These are phyloP conservation scores for Orychophragmus violaceus DNA, from an alignment of 345 rosid genomes.

Conservation along the genomic window DNA sequence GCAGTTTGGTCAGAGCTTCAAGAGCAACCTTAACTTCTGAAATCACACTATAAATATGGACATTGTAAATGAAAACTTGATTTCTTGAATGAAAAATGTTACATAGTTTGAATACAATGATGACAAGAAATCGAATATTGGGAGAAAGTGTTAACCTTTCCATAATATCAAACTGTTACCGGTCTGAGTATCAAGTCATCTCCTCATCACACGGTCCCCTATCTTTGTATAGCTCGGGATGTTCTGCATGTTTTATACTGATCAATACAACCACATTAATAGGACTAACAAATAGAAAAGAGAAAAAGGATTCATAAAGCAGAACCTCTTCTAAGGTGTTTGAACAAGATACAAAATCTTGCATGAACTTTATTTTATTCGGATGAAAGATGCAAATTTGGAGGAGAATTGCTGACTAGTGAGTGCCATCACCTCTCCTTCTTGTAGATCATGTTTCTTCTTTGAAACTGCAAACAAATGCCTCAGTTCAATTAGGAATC, in stretches of 20 bases:
- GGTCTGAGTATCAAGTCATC: slow-evolving; percentile 34
- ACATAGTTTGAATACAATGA: slow-evolving; percentile 1
- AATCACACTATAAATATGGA: background rate
- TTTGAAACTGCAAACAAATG: too few relatives aligned
- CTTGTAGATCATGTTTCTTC: too few relatives aligned
- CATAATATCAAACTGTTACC: background rate
- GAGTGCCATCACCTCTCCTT: too few relatives aligned
- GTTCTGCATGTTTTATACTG: slow-evolving; percentile 43
- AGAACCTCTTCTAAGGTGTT: slow-evolving; percentile 81
- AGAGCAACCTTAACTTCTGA: slow-evolving; percentile 48
- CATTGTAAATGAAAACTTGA: slow-evolving; percentile 7
- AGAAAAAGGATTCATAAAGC: background rate
- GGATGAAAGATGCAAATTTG: too few relatives aligned
- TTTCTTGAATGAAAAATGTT: slow-evolving; percentile 17
- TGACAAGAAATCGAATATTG: background rate
- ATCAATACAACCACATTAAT: background rate
- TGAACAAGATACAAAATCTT: too few relatives aligned
- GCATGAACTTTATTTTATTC: too few relatives aligned
- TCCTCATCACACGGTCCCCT: slow-evolving; percentile 70
- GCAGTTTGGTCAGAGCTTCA: slow-evolving; percentile 63
- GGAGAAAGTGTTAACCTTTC: background rate
- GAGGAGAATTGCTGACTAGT: too few relatives aligned
- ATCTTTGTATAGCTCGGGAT: slow-evolving; percentile 90
- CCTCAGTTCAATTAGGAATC: too few relatives aligned
- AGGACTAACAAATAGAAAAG: background rate